Evolutionary conservation across 139 green algal species (phyloP).

Genomic region (Chlamydomonas sp.): DNA sequence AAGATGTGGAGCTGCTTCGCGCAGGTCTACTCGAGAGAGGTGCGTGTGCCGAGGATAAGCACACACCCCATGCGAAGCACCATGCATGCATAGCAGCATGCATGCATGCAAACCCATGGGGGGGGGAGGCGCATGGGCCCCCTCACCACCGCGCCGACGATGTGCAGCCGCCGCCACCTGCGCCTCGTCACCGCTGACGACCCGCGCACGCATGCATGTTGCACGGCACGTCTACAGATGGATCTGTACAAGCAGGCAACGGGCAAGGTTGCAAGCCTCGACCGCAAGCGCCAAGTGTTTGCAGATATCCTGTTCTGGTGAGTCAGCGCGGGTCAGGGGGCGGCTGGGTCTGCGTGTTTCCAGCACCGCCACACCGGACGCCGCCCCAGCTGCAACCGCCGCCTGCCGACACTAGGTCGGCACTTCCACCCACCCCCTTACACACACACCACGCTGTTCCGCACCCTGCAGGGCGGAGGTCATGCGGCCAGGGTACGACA

Average conservation of each 20-base stretch:
- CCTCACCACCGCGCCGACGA: not conserved
- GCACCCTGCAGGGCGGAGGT: conserved; percentile 5
- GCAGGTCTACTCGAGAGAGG: conserved; percentile 11
- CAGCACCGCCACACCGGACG: no score
- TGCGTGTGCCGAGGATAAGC: no score
- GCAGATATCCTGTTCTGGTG: conserved; percentile 12
- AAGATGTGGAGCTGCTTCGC: conserved; percentile 15
- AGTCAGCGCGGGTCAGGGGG: no score
- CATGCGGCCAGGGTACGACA: conserved; percentile 1
- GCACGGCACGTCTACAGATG: not conserved
- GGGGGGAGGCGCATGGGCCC: not conserved
- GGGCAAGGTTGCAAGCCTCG: conserved; percentile 1
- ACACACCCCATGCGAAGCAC: no score
- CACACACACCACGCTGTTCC: not conserved
- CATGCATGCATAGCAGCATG: no score
- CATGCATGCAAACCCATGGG: not conserved
- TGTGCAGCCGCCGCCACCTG: not conserved
- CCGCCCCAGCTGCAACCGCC: not conserved
- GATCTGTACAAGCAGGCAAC: not conserved
- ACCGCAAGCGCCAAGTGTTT: conserved; percentile 7
- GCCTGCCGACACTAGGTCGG: no score
- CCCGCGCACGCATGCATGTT: not conserved
- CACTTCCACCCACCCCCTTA: no score
- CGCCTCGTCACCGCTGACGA: not conserved
- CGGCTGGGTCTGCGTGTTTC: no score